These are phyloP conservation scores for Nemania bipapillata DNA, from an alignment of 2,329 filamentous ascomycete genomes.

Conservation along the genomic window DNA sequence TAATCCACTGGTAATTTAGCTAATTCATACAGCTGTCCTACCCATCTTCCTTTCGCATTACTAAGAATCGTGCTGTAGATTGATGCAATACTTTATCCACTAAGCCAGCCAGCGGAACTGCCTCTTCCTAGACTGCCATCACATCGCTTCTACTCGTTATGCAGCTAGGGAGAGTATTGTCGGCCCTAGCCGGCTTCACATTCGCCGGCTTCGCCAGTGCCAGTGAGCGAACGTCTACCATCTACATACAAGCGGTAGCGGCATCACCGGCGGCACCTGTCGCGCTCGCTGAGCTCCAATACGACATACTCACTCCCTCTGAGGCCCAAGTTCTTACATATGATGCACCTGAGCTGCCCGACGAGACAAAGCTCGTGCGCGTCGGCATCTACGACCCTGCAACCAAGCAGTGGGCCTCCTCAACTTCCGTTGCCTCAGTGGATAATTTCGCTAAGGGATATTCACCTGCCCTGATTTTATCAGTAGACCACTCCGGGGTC, in stretches of 20 bases:
- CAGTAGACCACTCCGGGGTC: constrained; percentile 57
- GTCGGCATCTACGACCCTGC: constrained; percentile 67
- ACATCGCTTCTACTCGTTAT: constrained; percentile 54
- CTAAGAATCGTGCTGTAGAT: not conserved
- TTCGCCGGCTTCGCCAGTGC: constrained; percentile 54
- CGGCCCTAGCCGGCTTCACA: constrained; percentile 56
- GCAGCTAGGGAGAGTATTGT: constrained; percentile 56
- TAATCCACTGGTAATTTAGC: not conserved
- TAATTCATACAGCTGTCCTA: constrained; percentile 4
- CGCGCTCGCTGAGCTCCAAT: constrained; percentile 67
- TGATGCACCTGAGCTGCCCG: constrained; percentile 65
- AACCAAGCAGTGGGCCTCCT: constrained; percentile 61
- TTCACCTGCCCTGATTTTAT: constrained; percentile 66
- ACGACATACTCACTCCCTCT: constrained; percentile 59
- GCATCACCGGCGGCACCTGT: constrained; percentile 51
- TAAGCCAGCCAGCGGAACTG: not conserved
- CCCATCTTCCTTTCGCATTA: not conserved
- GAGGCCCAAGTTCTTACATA: constrained; percentile 64
- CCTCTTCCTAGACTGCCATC: constrained; percentile 34
- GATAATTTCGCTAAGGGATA: constrained; percentile 72
- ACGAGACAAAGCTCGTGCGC: constrained; percentile 62
- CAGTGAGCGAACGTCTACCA: constrained; percentile 57
- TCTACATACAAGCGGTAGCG: constrained; percentile 66
- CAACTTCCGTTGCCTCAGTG: constrained; percentile 65
- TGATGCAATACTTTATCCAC: not conserved